These are phyloP conservation scores for Daldinia caldariorum DNA, from an alignment of 495 filamentous ascomycete species.

Conservation along the genomic window DNA sequence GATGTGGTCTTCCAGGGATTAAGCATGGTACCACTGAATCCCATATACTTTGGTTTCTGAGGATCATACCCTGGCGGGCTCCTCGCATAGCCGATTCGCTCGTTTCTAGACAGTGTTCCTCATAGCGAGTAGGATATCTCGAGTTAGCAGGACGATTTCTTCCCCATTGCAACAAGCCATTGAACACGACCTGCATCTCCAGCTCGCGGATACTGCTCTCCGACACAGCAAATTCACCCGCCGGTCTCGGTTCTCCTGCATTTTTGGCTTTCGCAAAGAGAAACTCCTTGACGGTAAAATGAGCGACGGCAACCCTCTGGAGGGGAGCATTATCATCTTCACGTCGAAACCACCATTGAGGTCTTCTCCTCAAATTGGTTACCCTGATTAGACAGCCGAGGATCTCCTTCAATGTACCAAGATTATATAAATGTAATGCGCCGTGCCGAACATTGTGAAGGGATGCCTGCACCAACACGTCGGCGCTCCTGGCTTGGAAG, in stretches of 20 bases:
- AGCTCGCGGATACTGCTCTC: constrained; percentile 28
- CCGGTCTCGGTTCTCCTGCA: constrained; percentile 21
- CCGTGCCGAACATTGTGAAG: constrained; percentile 37
- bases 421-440: constrained; percentile 30
- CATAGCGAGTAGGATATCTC: constrained; percentile 28
- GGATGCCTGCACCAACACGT: constrained; percentile 37
- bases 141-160: background rate
- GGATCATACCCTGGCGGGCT: constrained; percentile 20
- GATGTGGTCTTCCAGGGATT: constrained; percentile 3
- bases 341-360: background rate
- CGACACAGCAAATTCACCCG: constrained; percentile 35
- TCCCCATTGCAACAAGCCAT: constrained; percentile 34
- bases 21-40: constrained; percentile 29
- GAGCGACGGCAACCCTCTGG: constrained; percentile 41
- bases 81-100: constrained; percentile 21
- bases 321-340: constrained; percentile 12
- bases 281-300: constrained; percentile 51
- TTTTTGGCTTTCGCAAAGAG: constrained; percentile 36
- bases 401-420: constrained; percentile 35
- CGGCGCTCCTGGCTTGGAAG: constrained; percentile 24
- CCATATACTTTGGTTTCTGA: constrained; percentile 11
- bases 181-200: constrained; percentile 40
- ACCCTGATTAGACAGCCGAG: constrained; percentile 47
- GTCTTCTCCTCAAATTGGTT: constrained; percentile 18
- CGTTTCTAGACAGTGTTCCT: constrained; percentile 39